Evolutionary conservation across 208 protist genomes (phyloP).

Genomic region (Crithidia thermophila): DNA sequence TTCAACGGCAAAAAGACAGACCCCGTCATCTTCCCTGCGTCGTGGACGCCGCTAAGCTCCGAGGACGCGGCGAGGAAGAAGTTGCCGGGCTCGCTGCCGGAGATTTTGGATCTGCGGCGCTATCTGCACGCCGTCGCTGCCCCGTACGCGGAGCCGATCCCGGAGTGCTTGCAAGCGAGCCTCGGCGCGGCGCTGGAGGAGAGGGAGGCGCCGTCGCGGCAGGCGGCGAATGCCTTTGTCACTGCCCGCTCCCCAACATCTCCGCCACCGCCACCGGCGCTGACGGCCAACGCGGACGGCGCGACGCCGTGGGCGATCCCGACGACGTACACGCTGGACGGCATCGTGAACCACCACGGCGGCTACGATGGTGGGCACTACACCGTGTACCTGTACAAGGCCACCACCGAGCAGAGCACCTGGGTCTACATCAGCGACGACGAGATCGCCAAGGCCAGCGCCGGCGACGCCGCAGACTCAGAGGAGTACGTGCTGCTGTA

Average conservation of each 20-base stretch:
- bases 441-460: slow-evolving; percentile 32
- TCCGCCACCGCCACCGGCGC: not conserved
- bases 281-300: not conserved
- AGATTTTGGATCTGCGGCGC: slow-evolving; percentile 62
- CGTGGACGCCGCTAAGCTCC: slow-evolving; percentile 51
- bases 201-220: not conserved
- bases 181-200: not conserved
- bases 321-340: slow-evolving; percentile 82
- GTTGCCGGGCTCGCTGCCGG: slow-evolving; percentile 17
- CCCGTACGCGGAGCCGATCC: slow-evolving; percentile 28
- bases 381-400: slow-evolving; percentile 77
- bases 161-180: slow-evolving; percentile 5
- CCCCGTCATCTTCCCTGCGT: slow-evolving; percentile 77
- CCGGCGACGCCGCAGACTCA: slow-evolving; percentile 59
- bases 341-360: slow-evolving; percentile 86
- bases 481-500: slow-evolving; percentile 91
- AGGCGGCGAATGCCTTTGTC: not conserved
- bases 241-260: not conserved
- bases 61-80: slow-evolving; percentile 9
- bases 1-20: slow-evolving; percentile 87
- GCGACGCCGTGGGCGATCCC: slow-evolving; percentile 22
- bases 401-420: slow-evolving; percentile 26
- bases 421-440: slow-evolving; percentile 90
- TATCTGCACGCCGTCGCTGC: slow-evolving; percentile 60
- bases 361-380: slow-evolving; percentile 87